Evolutionary conservation across 306 rosid species (phyloP), one percentile per base, ranked within the genome.

Genomic region (Glycine soja): DNA sequence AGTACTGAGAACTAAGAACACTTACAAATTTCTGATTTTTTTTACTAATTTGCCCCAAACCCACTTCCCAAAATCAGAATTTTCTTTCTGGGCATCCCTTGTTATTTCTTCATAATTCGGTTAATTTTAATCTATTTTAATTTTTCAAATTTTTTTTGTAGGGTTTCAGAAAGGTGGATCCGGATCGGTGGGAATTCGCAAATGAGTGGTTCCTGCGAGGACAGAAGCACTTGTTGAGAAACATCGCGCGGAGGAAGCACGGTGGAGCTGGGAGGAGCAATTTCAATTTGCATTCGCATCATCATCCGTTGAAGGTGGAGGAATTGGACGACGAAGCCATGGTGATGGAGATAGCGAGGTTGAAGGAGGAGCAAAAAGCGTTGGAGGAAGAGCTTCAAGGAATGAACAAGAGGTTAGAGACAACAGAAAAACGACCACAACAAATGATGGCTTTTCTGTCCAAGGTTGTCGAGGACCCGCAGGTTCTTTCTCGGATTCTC

Each of bases 161-260:
- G 75, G 78, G 96, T 30, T 95, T 95, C 87, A 88, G 90, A 63
- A 95, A 95, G 80, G 97, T 95, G 12, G 98, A 95, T 80, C 97
- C 99, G 14, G 99, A 95, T 77, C 75, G 82, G 54, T 95, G 99
- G 99, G 99, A 95, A 70, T 95, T 95, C 18, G 99, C 99, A 59
- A 95, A 86, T 81, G 96, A 95, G 86, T 93, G 96, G 92, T 95
- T 95, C 67, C 90, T 95, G 3, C 80, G 94, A 0, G 98, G 94
- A 14, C 98, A 95, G 75, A 89, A 86, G 78, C 97, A 93, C 51
- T 81, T 91, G 57, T 58, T 95, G 82, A 80, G 64, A 59, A 93
- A 95, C 80, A 87, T 95, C 42, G 84, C 59, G 38, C 81, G 99
- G 63, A 88, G 70, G 63, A 91, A 86, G 61, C 91, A 90, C 63